Base-by-base conservation (phyloP, 2,329 filamentous ascomycete genomes). In the Exophiala bonariae region DNA sequence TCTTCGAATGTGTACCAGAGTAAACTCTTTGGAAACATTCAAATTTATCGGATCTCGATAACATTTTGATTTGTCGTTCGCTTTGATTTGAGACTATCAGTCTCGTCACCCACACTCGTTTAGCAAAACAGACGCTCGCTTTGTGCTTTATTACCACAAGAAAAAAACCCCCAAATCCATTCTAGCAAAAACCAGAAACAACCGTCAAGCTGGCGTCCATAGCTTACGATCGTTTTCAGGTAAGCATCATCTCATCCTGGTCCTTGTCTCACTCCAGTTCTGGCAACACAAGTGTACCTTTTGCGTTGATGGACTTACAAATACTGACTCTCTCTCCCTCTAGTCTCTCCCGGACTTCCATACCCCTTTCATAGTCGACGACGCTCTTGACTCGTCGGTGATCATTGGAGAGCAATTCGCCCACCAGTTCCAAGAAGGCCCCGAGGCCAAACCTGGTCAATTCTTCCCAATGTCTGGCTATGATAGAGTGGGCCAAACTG, bases 391-490 rank as follows among this genome's bases (percentile, higher is more conserved):
- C 56, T 66, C 71, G 53, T 69, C 70, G 44, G 70, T 71, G 54
- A 66, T 68, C 59, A 68, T 70, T 62, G 69, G 71, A 57, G 68
- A 70, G 50, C 65, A 66, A 55, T 71, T 72, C 59, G 65, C 63
- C 50, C 66, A 65, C 59, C 66, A 66, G 44, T 68, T 69, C 62
- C 71, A 74, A 63, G 71, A 72, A 66, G 75, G 74, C 73, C 72
- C 75, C 55, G 66, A 72, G 69, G 74, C 73, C 70, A 77, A 75
- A 66, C 72, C 73, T 69, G 76, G 81, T 76, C 71, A 81, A 73
- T 71, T 83, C 62, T 73, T 87, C 72, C 83, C 86, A 71, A 91
- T 91, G 86, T 86, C 87, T 69, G 85, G 85, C 71, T 91, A 89
- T 77, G 77, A 79, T 64, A 95, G 95, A 72, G 72, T 82, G 49